These are phyloP conservation scores for Quercus lobata DNA, from an alignment of 331 rosid genomes.

Conservation along the genomic window DNA sequence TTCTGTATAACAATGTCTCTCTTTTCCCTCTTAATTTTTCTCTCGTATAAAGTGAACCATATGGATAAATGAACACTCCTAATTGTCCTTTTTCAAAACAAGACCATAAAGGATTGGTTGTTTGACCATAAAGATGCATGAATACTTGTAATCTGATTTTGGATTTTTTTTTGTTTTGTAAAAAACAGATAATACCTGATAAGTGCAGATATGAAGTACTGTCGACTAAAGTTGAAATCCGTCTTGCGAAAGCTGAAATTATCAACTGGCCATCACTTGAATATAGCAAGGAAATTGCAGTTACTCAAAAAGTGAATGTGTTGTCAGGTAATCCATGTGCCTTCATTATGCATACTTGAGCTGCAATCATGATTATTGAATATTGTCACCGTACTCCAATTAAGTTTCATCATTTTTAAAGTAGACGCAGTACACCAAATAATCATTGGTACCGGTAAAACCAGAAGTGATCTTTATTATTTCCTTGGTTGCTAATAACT, in stretches of 20 bases:
- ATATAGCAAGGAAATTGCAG: conserved; percentile 38
- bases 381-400: not conserved
- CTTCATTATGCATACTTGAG: not conserved
- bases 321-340: conserved; percentile 36
- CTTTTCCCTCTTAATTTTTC: not conserved
- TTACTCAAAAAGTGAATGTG: conserved; percentile 34
- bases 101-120: not conserved
- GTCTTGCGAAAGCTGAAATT: conserved; percentile 62
- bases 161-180: not conserved
- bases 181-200: conserved; percentile 60
- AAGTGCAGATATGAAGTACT: conserved; percentile 50
- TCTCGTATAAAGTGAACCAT: not conserved
- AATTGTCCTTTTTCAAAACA: not conserved
- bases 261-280: conserved; percentile 69
- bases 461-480: not conserved
- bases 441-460: not conserved
- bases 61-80: not conserved
- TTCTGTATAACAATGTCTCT: not conserved
- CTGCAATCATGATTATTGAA: not conserved
- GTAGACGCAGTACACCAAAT: not conserved
- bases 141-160: not conserved
- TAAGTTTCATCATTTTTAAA: not conserved
- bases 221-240: conserved; percentile 82
- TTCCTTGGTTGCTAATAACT: not conserved
- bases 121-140: not conserved